These are phyloP conservation scores for Asparagopsis taxiformis DNA, from an alignment of 31 red algal species.

Conservation along the genomic window DNA sequence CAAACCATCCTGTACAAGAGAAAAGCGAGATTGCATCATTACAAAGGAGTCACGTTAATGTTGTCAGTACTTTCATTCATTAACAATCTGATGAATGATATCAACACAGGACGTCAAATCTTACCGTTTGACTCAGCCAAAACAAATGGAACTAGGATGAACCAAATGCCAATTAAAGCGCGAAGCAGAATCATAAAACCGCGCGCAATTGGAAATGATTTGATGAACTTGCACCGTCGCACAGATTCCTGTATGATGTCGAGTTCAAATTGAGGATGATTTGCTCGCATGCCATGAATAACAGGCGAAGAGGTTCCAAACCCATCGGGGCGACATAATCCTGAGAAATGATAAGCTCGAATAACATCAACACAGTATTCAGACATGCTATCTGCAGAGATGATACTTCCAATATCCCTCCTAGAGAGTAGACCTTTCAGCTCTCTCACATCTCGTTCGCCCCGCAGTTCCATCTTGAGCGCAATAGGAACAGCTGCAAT, in stretches of 20 bases:
- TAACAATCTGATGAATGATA: neutral
- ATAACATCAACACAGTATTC: constrained; percentile 30
- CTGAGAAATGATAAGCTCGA: constrained; percentile 11
- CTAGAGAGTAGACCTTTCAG: constrained; percentile 28
- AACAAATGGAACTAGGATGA: constrained; percentile 40
- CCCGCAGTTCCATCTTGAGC: constrained; percentile 25
- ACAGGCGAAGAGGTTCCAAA: neutral
- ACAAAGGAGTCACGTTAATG: neutral
- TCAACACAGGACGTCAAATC: neutral
- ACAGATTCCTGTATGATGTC: constrained; percentile 9
- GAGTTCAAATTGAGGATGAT: constrained; percentile 4
- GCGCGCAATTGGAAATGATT: constrained; percentile 19
- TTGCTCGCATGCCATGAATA: neutral
- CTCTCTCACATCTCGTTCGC: constrained; percentile 23
- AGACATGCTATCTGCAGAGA: constrained; percentile 28
- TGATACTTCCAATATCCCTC: constrained; percentile 28
- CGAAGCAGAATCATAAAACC: constrained; percentile 30
- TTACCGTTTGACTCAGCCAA: constrained; percentile 37
- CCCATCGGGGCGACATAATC: neutral
- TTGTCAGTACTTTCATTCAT: neutral
- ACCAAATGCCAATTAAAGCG: constrained; percentile 28
- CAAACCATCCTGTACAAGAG: constrained; percentile 49
- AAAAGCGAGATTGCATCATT: neutral
- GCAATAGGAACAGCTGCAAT: constrained; percentile 34
- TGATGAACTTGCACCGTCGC: constrained; percentile 13